Base-by-base conservation (phyloP, 441 rosid species). In the Pelargonium myrrhifolium region DNA sequence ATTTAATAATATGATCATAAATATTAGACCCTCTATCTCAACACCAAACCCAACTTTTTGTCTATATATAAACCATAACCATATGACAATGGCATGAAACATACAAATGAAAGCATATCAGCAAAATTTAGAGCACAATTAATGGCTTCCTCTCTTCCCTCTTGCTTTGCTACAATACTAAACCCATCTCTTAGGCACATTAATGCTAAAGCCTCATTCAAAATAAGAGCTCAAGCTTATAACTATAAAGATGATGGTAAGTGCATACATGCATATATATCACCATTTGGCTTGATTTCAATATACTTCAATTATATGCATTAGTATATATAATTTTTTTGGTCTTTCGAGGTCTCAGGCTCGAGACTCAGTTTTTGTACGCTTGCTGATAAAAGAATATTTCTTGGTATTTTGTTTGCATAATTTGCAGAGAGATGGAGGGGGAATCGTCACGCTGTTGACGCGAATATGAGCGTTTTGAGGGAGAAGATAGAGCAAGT, bases 401-500 rank as follows among this genome's bases (percentile, higher is more conserved):
- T 12, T 47, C 17, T 6, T 51, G 21, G 1, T 51, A 2, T 51
- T 1, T 17, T 4, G 15, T 51, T 51, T n/a, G 7, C 26, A 15
- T 20, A 0, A 20, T 55, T 55, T 55, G 24, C 77, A 83, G 85
- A 75, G 18, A 72, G 73, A 61, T 49, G 72, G 12, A 66, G 60
- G 21, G 11, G 12, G 60, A 55, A 24, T 0, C 60, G 64, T 14
- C 68, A 77, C 59, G 59, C 65, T 11, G 82, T 76, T 11, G 83
- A 80, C 43, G 80, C 78, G 20, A 75, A 73, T 71, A 40, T 81
- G 80, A 73, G 64, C 5, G 64, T 78, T 39, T 62, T 84, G 26
- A 79, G 67, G 71, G 80, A 68, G 71, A 78, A 85, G 69, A 84
- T 84, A 37, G 66, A 73, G 40, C 70, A 76, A 39, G 68, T 78